These are phyloP conservation scores for Chrysochromulina parva DNA, from an alignment of 78 protist species.

Conservation along the genomic window DNA sequence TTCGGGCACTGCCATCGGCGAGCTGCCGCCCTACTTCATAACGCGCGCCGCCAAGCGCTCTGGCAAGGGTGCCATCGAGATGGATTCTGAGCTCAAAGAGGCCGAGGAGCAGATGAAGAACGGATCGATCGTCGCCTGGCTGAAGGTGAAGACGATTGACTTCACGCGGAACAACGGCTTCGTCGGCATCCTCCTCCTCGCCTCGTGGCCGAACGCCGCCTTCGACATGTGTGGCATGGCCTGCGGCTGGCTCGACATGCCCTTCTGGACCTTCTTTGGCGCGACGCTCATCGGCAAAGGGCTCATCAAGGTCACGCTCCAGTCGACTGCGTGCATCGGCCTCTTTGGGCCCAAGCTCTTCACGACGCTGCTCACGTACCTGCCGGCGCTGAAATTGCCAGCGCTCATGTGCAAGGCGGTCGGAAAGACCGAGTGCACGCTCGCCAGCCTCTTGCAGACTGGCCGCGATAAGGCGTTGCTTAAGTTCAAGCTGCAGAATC, in stretches of 20 bases:
- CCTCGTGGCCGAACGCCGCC: slow-evolving; percentile 79
- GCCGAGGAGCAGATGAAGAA: slow-evolving; percentile 27
- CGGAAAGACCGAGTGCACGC: too few species aligned
- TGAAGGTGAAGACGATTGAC: slow-evolving; percentile 44
- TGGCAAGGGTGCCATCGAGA: background rate
- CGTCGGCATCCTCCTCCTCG: slow-evolving; percentile 76
- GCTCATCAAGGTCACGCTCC: background rate
- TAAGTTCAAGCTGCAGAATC: too few species aligned
- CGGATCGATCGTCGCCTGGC: background rate
- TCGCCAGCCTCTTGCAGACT: too few species aligned
- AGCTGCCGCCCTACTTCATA: slow-evolving; percentile 83
- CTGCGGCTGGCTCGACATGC: slow-evolving; percentile 76
- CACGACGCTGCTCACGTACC: background rate
- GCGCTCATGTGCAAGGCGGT: too few species aligned
- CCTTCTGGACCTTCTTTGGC: slow-evolving; percentile 82
- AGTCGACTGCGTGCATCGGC: background rate
- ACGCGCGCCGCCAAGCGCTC: slow-evolving; percentile 54
- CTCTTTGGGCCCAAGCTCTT: background rate
- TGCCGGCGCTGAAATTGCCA: too few species aligned
- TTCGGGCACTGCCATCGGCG: slow-evolving; percentile 86
- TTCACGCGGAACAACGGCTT: slow-evolving; percentile 55
- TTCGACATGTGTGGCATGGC: slow-evolving; percentile 82
- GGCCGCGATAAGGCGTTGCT: too few species aligned
- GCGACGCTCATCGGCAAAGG: background rate
- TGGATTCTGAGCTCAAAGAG: slow-evolving; percentile 43